Percentiles rank a stretch among this genome's conserved stretches.
Conservation (phyloP, 2,329 filamentous ascomycete species). For the Huntiella moniliformis region DNA sequence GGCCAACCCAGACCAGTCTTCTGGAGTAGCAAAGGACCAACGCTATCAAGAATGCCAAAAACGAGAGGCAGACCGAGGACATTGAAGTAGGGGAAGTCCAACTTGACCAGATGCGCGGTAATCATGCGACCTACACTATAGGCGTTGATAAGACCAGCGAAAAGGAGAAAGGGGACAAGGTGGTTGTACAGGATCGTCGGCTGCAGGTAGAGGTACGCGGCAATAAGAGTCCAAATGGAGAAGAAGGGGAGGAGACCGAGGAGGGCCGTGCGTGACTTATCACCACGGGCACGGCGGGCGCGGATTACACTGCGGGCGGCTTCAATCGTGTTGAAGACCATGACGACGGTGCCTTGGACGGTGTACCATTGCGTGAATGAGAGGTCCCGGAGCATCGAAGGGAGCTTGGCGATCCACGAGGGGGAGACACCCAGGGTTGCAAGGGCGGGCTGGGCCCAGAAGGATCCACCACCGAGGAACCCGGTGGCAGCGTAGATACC, state of each 20-base stretch:
- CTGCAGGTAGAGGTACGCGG: constrained; percentile 66
- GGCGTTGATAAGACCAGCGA: constrained; percentile 76
- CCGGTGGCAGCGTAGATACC: constrained; percentile 69
- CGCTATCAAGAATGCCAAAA: constrained; percentile 60
- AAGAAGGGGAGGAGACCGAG: constrained; percentile 71
- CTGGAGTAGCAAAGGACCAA: constrained; percentile 49
- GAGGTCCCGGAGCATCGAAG: constrained; percentile 45
- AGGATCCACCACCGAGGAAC: constrained; percentile 68
- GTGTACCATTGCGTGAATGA: constrained; percentile 89
- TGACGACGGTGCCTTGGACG: constrained; percentile 62
- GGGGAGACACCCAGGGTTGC: constrained; percentile 46
- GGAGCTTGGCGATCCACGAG: constrained; percentile 21
- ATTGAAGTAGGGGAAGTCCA: constrained; percentile 79
- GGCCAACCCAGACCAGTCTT: constrained; percentile 48
- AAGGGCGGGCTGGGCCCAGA: constrained; percentile 79
- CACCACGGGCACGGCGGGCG: constrained; percentile 54
- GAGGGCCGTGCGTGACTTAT: constrained; percentile 55
- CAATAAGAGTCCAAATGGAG: constrained; percentile 56
- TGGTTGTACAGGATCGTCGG: constrained; percentile 67
- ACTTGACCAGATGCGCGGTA: constrained; percentile 75
- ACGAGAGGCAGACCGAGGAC: constrained; percentile 61
- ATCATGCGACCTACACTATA: constrained; percentile 95
- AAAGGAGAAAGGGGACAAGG: constrained; percentile 75
- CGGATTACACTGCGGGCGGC: constrained; percentile 70
- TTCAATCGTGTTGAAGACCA: constrained; percentile 68